Evolutionary conservation across 139 green algal species (phyloP).

Genomic region (Volvox africanus): DNA sequence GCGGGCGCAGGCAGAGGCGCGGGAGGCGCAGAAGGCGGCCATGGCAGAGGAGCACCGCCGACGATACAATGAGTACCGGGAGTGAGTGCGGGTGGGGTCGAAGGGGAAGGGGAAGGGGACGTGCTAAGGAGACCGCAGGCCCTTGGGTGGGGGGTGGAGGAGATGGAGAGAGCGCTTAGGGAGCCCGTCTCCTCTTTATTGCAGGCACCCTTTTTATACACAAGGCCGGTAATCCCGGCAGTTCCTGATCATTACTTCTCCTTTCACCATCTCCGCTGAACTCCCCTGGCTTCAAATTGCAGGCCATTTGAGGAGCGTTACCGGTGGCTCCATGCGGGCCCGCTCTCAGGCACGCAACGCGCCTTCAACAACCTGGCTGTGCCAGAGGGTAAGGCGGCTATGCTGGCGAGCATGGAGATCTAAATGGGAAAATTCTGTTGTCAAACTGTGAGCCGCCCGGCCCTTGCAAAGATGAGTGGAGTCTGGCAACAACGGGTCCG

Average conservation of each 20-base stretch:
- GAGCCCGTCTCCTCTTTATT: background rate
- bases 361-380: conserved; percentile 50
- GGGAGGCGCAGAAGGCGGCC: conserved; percentile 24
- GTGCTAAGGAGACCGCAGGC: no score
- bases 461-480: no score
- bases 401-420: conserved; percentile 13
- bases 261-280: no score
- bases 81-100: conserved; percentile 1
- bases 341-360: conserved; percentile 30
- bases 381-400: conserved; percentile 23
- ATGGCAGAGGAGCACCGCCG: conserved; percentile 36
- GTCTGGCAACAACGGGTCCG: no score
- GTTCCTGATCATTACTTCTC: background rate
- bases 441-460: no score
- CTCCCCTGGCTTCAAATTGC: background rate
- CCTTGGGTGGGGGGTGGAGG: background rate
- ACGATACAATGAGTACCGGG: conserved; percentile 19
- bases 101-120: background rate
- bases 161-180: background rate
- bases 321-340: conserved; percentile 37
- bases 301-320: conserved; percentile 13
- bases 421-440: background rate
- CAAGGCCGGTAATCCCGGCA: background rate
- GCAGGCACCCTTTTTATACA: background rate
- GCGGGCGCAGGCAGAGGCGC: background rate